Percentiles rank a stretch among this genome's conserved stretches.
phyloP scores from a whole-genome alignment of 2,329 filamentous ascomycete species.

The Amauroascus niger region DNA sequence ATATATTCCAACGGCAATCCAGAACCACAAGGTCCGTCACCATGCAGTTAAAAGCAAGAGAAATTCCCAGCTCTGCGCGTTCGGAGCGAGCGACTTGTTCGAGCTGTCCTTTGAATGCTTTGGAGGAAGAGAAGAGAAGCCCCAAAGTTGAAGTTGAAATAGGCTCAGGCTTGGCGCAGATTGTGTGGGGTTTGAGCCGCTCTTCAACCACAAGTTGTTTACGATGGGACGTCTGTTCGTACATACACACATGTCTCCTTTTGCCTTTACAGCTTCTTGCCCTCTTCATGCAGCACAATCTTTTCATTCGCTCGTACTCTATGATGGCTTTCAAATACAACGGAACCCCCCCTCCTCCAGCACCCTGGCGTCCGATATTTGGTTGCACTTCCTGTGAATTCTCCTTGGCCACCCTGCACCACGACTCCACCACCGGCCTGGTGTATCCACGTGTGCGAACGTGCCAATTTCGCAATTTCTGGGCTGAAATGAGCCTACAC shows the following conservation, averaged over 20 bases:
- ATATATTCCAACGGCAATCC: no score
- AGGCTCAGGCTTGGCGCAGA: conserved; percentile 3
- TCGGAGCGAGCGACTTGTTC: no score
- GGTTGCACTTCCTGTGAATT: conserved; percentile 8
- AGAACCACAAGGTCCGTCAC: no score
- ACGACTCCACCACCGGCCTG: conserved; percentile 9
- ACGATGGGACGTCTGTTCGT: neutral
- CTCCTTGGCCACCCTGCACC: conserved; percentile 15
- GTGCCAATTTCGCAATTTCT: conserved; percentile 80
- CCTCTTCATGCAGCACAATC: neutral
- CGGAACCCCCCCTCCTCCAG: neutral
- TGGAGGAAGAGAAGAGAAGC: neutral
- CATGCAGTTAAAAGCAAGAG: no score
- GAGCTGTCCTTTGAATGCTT: no score
- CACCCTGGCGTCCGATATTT: conserved; percentile 14
- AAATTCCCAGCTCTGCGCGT: no score
- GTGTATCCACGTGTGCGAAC: conserved; percentile 54
- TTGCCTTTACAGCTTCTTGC: neutral
- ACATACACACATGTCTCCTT: neutral
- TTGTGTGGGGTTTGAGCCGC: neutral
- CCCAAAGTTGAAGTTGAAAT: neutral
- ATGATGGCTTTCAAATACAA: neutral
- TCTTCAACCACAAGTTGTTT: neutral
- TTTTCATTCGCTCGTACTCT: neutral
- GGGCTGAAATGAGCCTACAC: conserved; percentile 54